phyloP scores from a whole-genome alignment of 2,329 filamentous ascomycete genomes.

The Fusarium praegraminearum region DNA sequence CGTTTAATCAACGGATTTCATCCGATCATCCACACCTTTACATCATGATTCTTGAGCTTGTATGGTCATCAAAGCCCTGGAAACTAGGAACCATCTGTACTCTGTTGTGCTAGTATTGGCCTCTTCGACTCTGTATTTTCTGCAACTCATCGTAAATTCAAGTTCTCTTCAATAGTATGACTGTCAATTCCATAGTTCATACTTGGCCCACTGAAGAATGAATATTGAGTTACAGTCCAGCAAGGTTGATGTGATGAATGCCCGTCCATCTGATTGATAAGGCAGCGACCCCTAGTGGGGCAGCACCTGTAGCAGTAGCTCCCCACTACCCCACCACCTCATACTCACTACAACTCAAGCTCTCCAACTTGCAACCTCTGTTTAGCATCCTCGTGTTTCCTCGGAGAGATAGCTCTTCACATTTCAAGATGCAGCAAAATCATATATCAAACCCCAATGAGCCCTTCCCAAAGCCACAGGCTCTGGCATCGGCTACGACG shows the following conservation, averaged over 20 bases:
- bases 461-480: slow-evolving; percentile 65
- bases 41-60: no score
- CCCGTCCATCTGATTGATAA: neutral
- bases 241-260: neutral
- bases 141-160: neutral
- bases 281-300: neutral
- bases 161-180: neutral
- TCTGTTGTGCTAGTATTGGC: no score
- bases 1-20: neutral
- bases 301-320: neutral
- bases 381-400: neutral
- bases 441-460: slow-evolving; percentile 60
- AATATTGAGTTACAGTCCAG: neutral
- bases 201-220: neutral
- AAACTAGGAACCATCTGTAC: neutral
- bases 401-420: neutral
- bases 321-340: slow-evolving; percentile 14
- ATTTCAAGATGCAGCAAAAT: slow-evolving; percentile 50
- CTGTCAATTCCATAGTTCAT: neutral
- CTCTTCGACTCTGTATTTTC: neutral
- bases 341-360: slow-evolving; percentile 10
- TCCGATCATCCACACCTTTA: no score
- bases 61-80: no score
- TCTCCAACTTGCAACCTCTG: slow-evolving; percentile 5
- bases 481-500: slow-evolving; percentile 66